Conservation (phyloP, 768 basidiomycete species). For the Psilocybe tampanensis region DNA sequence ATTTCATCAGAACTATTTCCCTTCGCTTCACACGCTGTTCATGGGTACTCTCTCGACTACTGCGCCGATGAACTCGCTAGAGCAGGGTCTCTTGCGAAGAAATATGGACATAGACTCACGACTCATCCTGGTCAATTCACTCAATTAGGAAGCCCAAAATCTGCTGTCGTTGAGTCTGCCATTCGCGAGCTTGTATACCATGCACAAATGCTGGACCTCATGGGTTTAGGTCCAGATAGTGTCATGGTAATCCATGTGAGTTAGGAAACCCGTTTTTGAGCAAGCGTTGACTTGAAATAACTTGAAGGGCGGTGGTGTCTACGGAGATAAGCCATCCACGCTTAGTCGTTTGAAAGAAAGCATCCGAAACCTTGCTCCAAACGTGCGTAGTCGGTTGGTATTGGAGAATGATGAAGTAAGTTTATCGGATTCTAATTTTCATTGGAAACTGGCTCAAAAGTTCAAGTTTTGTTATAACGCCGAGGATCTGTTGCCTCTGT, state of each 20-base stretch:
- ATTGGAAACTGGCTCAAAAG: not conserved
- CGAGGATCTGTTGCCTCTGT: conserved; percentile 85
- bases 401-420: conserved; percentile 93
- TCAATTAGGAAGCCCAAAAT: conserved; percentile 78
- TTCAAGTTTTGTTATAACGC: conserved; percentile 79
- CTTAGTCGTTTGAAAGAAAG: conserved; percentile 74
- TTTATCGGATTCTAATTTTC: not conserved
- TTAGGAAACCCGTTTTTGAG: not conserved
- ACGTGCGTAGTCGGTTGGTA: conserved; percentile 74
- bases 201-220: conserved; percentile 82
- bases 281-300: conserved; percentile 2
- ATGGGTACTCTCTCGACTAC: conserved; percentile 84
- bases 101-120: conserved; percentile 79
- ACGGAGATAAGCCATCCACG: conserved; percentile 76
- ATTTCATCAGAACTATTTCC: conserved; percentile 94
- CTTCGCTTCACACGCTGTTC: conserved; percentile 78
- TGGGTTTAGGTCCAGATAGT: conserved; percentile 81
- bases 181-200: conserved; percentile 87
- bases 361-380: conserved; percentile 59
- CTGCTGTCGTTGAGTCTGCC: conserved; percentile 72
- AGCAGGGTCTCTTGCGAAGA: conserved; percentile 68
- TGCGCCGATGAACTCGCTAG: conserved; percentile 55
- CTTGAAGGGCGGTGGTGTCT: conserved; percentile 78
- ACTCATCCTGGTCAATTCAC: conserved; percentile 90
- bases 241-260: conserved; percentile 87